Evolutionary conservation across 1,284 basidiomycete genomes (phyloP).

Genomic region (Xerocomus nothofagi): DNA sequence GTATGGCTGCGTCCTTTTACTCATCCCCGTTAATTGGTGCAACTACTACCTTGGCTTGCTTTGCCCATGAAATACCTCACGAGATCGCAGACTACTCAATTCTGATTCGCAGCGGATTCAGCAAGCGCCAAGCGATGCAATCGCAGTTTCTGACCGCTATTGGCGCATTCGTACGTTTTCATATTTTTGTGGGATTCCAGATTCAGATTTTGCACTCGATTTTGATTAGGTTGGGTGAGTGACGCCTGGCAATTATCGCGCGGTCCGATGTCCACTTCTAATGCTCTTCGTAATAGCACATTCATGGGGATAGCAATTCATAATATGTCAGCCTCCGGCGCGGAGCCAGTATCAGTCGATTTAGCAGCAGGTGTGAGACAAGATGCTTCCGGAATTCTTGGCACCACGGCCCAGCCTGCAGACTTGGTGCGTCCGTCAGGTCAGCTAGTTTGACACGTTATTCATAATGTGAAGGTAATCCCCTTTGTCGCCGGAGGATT

Average conservation of each 20-base stretch:
- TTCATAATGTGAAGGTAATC: constrained; percentile 61
- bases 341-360: constrained; percentile 47
- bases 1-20: constrained; percentile 90
- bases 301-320: constrained; percentile 89
- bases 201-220: constrained; percentile 11
- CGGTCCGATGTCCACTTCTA: constrained; percentile 2
- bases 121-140: constrained; percentile 86
- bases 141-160: constrained; percentile 88
- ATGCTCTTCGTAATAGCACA: constrained; percentile 49
- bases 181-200: neutral
- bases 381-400: constrained; percentile 72
- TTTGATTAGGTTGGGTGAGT: constrained; percentile 55
- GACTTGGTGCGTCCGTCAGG: constrained; percentile 65
- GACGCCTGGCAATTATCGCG: neutral
- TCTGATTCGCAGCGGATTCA: constrained; percentile 84
- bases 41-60: constrained; percentile 87
- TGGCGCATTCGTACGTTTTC: constrained; percentile 72
- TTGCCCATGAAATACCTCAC: constrained; percentile 90
- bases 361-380: constrained; percentile 71
- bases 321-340: constrained; percentile 56
- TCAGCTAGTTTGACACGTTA: constrained; percentile 10
- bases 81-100: constrained; percentile 93
- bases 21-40: constrained; percentile 86
- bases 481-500: constrained; percentile 93
- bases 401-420: constrained; percentile 73